Percentiles rank a stretch among this genome's conserved stretches.
Evolutionary conservation across 2,329 filamentous ascomycete species (phyloP).

Genomic region (Alternaria viburni): DNA sequence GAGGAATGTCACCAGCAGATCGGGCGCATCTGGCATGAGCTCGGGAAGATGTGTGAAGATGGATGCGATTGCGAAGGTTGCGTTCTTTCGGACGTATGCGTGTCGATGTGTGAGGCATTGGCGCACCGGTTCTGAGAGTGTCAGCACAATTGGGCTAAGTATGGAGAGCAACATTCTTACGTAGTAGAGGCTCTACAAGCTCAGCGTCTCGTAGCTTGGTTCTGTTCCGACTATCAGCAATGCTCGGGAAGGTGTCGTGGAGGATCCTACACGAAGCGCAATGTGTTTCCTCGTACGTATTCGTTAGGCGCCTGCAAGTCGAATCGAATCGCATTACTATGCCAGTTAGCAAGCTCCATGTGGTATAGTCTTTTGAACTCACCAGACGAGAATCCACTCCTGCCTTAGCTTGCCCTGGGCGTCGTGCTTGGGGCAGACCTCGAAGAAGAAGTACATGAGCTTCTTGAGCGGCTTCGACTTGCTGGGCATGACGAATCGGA

Average conservation of each 20-base stretch:
- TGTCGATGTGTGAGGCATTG: constrained; percentile 94
- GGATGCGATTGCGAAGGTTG: constrained; percentile 90
- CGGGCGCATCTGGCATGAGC: constrained; percentile 92
- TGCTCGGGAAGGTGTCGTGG: not conserved
- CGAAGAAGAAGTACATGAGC: constrained; percentile 98
- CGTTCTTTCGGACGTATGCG: constrained; percentile 97
- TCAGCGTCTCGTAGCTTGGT: constrained; percentile 96
- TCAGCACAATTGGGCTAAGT: not conserved
- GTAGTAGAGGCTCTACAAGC: constrained; percentile 93
- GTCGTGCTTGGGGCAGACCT: constrained; percentile 97
- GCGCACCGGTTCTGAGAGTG: constrained; percentile 71
- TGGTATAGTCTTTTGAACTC: constrained; percentile 40
- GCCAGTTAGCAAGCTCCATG: constrained; percentile 25
- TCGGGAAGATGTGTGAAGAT: constrained; percentile 90
- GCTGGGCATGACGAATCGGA: constrained; percentile 98
- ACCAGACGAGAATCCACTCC: constrained; percentile 99
- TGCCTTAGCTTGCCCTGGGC: constrained; percentile 93
- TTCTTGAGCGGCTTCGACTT: constrained; percentile 98
- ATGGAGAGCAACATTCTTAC: constrained; percentile 18
- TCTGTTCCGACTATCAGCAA: constrained; percentile 30
- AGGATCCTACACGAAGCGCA: constrained; percentile 75
- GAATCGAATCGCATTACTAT: constrained; percentile 95
- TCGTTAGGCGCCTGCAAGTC: constrained; percentile 98
- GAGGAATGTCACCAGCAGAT: constrained; percentile 88
- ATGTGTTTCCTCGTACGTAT: constrained; percentile 97